Evolutionary conservation across 768 basidiomycete genomes (phyloP).

Genomic region (Mycena polygramma): DNA sequence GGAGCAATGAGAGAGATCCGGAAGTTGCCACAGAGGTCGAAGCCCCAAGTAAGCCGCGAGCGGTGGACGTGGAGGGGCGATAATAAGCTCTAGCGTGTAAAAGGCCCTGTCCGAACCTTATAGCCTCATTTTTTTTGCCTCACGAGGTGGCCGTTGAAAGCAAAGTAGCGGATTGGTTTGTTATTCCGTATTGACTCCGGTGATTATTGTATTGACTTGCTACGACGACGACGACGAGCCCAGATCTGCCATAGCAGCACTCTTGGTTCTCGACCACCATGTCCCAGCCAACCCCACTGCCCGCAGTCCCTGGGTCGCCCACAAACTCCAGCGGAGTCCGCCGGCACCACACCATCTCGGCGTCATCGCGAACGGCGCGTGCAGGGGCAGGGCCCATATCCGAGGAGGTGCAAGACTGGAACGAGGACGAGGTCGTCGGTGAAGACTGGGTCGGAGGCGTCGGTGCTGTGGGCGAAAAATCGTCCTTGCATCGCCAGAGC

Average conservation of each 20-base stretch:
- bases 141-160: neutral
- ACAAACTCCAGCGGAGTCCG: conserved; percentile 69
- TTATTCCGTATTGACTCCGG: neutral
- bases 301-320: conserved; percentile 56
- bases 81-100: conserved; percentile 29
- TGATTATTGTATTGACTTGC: conserved; percentile 13
- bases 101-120: conserved; percentile 6
- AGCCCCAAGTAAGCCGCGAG: neutral
- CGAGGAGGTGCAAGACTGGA: conserved; percentile 76
- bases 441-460: conserved; percentile 87
- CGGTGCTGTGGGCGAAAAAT: conserved; percentile 88
- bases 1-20: conserved; percentile 4
- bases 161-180: neutral
- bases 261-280: conserved; percentile 9
- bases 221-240: conserved; percentile 5
- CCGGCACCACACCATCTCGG: conserved; percentile 87
- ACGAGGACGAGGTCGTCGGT: conserved; percentile 83
- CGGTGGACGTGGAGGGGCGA: conserved; percentile 14
- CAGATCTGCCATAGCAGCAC: no score
- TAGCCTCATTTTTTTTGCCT: conserved; percentile 13
- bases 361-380: conserved; percentile 75
- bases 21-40: neutral
- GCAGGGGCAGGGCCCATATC: conserved; percentile 70
- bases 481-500: conserved; percentile 82
- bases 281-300: conserved; percentile 42